Conservation (phyloP, 2,329 filamentous ascomycete species). For the Clonostachys rosea region DNA sequence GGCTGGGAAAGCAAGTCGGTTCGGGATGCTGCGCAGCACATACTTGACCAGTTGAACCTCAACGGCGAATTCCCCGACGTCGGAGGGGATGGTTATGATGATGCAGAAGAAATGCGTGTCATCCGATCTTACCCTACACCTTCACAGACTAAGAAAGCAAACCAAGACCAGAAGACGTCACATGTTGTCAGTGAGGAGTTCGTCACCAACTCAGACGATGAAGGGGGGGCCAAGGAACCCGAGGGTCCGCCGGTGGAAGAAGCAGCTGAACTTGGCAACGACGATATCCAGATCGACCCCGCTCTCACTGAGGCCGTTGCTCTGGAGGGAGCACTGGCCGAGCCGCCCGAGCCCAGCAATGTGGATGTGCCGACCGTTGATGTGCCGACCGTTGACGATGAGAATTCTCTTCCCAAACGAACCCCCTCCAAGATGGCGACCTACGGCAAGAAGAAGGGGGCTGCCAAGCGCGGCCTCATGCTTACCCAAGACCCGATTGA, state of each 20-base stretch:
- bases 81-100: constrained; percentile 18
- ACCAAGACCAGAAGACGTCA: neutral
- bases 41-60: constrained; percentile 23
- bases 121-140: constrained; percentile 12
- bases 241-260: neutral
- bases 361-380: neutral
- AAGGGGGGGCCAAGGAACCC: constrained; percentile 1
- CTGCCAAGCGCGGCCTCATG: constrained; percentile 12
- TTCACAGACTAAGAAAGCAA: constrained; percentile 1
- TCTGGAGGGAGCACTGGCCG: neutral
- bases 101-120: constrained; percentile 23
- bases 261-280: constrained; percentile 6
- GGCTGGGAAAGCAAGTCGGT: constrained; percentile 19
- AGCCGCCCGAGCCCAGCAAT: neutral
- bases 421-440: constrained; percentile 4
- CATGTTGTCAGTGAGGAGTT: constrained; percentile 17
- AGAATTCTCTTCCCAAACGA: neutral
- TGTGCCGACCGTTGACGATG: neutral
- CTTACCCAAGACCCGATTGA: constrained; percentile 22
- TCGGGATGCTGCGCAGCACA: constrained; percentile 24
- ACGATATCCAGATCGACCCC: constrained; percentile 24
- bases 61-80: constrained; percentile 25
- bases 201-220: constrained; percentile 18
- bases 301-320: constrained; percentile 9
- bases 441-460: constrained; percentile 1